phyloP scores from a whole-genome alignment of 768 basidiomycete species.

The Trametopsis cervina region DNA sequence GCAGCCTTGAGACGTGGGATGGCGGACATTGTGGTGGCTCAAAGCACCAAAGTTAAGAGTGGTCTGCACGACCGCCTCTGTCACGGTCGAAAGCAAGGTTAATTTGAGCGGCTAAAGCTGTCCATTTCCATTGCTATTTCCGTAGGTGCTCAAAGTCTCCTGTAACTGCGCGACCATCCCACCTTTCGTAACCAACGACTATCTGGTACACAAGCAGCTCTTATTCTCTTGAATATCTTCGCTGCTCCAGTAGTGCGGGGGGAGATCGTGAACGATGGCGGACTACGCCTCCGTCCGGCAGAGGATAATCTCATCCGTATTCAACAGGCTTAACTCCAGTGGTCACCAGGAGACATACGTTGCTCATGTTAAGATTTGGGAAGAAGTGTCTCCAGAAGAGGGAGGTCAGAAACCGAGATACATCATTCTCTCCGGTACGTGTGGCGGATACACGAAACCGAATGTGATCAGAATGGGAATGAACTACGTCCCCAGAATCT shows the following conservation, averaged over 20 bases:
- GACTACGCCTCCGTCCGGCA: conserved; percentile 48
- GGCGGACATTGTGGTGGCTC: conserved; percentile 27
- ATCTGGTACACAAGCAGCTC: no score
- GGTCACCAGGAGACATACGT: conserved; percentile 77
- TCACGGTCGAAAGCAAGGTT: neutral
- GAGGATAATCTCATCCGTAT: conserved; percentile 78
- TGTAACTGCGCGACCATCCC: neutral
- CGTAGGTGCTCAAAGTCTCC: no score
- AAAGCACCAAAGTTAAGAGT: neutral
- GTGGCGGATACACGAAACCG: conserved; percentile 2
- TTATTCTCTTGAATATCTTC: no score
- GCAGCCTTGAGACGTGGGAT: conserved; percentile 24
- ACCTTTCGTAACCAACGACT: no score
- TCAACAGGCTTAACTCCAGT: conserved; percentile 61
- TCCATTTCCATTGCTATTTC: no score
- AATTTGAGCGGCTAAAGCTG: neutral
- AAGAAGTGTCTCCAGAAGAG: conserved; percentile 66
- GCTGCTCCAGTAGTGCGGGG: no score
- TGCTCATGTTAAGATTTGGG: conserved; percentile 89
- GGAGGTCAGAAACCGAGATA: conserved; percentile 81
- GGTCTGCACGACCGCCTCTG: neutral
- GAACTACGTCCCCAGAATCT: conserved; percentile 38
- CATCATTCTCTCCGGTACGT: conserved; percentile 85
- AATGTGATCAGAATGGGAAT: conserved; percentile 3
- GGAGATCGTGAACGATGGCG: conserved; percentile 29